phyloP scores from a whole-genome alignment of 202 grass and related monocot species.

The Hordeum pubiflorum region DNA sequence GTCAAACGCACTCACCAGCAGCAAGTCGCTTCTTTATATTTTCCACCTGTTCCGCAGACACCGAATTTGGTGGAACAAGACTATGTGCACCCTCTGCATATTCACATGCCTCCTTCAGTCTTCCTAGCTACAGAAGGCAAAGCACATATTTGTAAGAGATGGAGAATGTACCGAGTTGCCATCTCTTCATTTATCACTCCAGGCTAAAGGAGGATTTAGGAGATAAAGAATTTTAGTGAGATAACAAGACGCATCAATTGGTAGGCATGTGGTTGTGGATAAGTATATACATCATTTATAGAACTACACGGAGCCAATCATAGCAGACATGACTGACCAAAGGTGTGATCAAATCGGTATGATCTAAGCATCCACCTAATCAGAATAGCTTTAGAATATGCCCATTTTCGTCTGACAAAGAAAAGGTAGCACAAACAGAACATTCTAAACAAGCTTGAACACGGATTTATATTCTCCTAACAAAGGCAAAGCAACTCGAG shows the following conservation, averaged over 20 bases:
- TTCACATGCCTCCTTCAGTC: slow-evolving; percentile 64
- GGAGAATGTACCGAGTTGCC: not conserved
- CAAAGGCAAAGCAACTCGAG: not conserved
- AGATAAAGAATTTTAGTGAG: not conserved
- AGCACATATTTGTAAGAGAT: not conserved
- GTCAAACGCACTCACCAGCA: slow-evolving; percentile 42
- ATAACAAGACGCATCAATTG: not conserved
- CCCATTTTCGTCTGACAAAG: slow-evolving; percentile 1
- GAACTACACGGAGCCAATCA: not conserved
- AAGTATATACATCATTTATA: not conserved
- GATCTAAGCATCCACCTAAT: not conserved
- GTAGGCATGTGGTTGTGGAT: not conserved
- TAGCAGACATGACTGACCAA: slow-evolving; percentile 15
- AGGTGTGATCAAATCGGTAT: not conserved
- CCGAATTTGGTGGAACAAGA: slow-evolving; percentile 50
- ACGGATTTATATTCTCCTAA: not conserved
- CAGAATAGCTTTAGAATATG: not conserved
- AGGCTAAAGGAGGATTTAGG: not conserved
- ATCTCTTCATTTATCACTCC: not conserved
- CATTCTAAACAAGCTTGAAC: not conserved
- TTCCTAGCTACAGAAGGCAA: slow-evolving; percentile 59
- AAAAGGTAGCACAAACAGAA: not conserved
- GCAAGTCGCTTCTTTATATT: slow-evolving; percentile 48
- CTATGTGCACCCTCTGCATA: slow-evolving; percentile 43
- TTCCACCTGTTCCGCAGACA: slow-evolving; percentile 43